Evolutionary conservation across 495 filamentous ascomycete species (phyloP).

Genomic region (Xylaria bambusicola): DNA sequence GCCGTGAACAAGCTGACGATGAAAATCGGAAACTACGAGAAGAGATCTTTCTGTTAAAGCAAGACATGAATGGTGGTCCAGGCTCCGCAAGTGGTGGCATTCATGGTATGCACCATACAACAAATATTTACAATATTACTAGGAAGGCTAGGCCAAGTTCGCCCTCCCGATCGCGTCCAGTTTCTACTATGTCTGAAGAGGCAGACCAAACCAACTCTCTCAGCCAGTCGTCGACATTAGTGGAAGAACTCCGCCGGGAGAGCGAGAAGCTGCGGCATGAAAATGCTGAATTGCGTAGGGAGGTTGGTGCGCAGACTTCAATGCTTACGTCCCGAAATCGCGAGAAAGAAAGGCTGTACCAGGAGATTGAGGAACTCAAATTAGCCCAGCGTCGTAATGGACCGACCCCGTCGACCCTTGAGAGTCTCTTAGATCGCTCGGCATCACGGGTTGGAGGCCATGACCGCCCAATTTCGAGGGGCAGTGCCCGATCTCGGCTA

Average conservation of each 20-base stretch:
- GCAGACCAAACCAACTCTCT: slow-evolving; percentile 52
- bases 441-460: slow-evolving; percentile 74
- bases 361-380: slow-evolving; percentile 96
- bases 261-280: slow-evolving; percentile 82
- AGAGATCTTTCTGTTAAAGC: slow-evolving; percentile 74
- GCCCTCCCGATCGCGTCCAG: slow-evolving; percentile 63
- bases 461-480: slow-evolving; percentile 68
- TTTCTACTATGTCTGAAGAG: slow-evolving; percentile 62
- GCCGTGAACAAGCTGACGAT: slow-evolving; percentile 86
- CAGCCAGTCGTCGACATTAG: slow-evolving; percentile 66
- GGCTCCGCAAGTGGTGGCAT: slow-evolving; percentile 36
- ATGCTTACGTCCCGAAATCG: slow-evolving; percentile 97
- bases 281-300: slow-evolving; percentile 86
- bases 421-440: slow-evolving; percentile 90
- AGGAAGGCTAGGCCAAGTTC: slow-evolving; percentile 58
- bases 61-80: slow-evolving; percentile 53
- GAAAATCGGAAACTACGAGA: slow-evolving; percentile 84
- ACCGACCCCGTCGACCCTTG: slow-evolving; percentile 65
- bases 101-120: slow-evolving; percentile 55
- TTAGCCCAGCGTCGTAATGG: slow-evolving; percentile 72
- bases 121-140: slow-evolving; percentile 64
- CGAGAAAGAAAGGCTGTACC: slow-evolving; percentile 91
- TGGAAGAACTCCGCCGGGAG: slow-evolving; percentile 62
- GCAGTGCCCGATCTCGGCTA: slow-evolving; percentile 66
- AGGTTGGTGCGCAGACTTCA: slow-evolving; percentile 92